phyloP scores from a whole-genome alignment of 2,329 filamentous ascomycete genomes.

The Cucurbitaria berberidis region DNA sequence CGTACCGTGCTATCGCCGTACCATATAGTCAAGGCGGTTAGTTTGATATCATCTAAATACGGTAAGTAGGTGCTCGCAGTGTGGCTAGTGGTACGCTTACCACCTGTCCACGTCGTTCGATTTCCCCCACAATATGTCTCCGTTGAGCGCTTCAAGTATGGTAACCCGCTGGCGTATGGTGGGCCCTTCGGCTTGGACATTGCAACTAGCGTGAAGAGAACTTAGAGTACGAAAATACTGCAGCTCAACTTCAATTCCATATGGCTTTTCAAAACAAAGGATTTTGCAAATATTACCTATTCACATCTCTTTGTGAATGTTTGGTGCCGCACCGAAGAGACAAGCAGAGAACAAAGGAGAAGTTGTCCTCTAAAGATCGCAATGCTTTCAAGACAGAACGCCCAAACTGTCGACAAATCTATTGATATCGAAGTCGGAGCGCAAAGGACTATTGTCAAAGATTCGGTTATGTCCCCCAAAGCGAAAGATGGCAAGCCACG shows the following conservation, averaged over 20 bases:
- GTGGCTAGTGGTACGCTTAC: neutral
- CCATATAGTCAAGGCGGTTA: neutral
- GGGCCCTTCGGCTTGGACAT: neutral
- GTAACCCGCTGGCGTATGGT: neutral
- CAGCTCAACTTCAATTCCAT: no score
- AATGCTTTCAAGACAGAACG: neutral
- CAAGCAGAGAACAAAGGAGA: neutral
- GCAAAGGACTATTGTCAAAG: neutral
- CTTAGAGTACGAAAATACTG: no score
- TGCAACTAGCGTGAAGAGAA: no score
- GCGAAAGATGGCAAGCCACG: neutral
- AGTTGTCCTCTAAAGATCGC: neutral
- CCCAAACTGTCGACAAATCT: neutral
- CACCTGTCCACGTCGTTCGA: neutral
- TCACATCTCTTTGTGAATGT: neutral
- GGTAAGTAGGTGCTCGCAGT: neutral
- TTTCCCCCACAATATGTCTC: neutral
- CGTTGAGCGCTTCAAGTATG: constrained; percentile 2
- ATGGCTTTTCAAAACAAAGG: no score
- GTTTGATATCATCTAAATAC: neutral
- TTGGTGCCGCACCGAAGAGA: neutral
- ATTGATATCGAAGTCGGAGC: neutral
- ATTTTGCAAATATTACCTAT: neutral
- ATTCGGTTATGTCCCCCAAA: neutral
- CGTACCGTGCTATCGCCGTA: neutral